Evolutionary conservation across 768 basidiomycete species (phyloP).

Genomic region (Gymnopilus junonius): DNA sequence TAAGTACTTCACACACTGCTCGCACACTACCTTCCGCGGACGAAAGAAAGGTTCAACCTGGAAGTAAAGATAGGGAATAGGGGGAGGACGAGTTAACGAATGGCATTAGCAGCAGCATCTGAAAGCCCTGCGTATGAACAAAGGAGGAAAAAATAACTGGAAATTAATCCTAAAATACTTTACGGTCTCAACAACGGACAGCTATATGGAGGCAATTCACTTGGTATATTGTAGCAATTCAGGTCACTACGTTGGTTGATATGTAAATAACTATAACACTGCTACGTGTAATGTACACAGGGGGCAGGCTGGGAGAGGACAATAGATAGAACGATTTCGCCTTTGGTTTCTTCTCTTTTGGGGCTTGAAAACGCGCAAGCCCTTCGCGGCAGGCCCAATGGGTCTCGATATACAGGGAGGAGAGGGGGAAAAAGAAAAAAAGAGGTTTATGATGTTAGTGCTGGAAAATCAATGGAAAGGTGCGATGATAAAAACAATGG

Average conservation of each 20-base stretch:
- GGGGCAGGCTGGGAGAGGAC: neutral
- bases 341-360: conserved; percentile 30
- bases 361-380: conserved; percentile 42
- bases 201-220: neutral
- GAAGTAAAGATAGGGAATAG: no score
- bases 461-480: conserved; percentile 12
- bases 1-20: neutral
- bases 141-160: neutral
- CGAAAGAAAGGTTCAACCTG: neutral
- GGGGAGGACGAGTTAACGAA: neutral
- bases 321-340: conserved; percentile 12
- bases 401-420: conserved; percentile 19
- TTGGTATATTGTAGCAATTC: conserved; percentile 5
- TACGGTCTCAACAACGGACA: neutral
- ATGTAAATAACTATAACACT: conserved; percentile 24
- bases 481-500: conserved; percentile 8
- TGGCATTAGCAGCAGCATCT: neutral
- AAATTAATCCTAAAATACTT: neutral
- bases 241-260: conserved; percentile 12
- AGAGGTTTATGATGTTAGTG: conserved; percentile 17
- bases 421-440: conserved; percentile 6
- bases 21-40: no score
- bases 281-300: conserved; percentile 18
- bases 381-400: conserved; percentile 37
- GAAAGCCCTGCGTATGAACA: no score